Evolutionary conservation across 2,329 filamentous ascomycete genomes (phyloP).

Genomic region (Aspergillus sergii): DNA sequence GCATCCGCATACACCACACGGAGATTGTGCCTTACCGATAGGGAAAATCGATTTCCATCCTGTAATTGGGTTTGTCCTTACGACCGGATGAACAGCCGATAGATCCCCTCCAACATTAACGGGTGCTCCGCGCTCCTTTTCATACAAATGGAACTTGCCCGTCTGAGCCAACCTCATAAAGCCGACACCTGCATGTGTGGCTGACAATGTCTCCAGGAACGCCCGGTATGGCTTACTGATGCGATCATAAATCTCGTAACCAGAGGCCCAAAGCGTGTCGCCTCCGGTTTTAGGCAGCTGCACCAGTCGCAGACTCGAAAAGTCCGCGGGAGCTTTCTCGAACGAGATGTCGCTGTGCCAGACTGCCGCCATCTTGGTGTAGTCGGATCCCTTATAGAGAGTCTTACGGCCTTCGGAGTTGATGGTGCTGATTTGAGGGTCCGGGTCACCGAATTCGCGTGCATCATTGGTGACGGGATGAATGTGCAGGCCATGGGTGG

Average conservation of each 20-base stretch:
- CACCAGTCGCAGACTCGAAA: conserved; percentile 60
- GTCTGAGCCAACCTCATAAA: neutral
- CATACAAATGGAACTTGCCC: neutral
- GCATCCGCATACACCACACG: neutral
- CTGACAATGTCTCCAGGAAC: neutral
- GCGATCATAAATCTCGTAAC: conserved; percentile 68
- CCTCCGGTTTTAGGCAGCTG: conserved; percentile 60
- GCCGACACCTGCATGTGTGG: neutral
- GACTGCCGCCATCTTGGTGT: conserved; percentile 45
- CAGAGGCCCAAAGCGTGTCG: conserved; percentile 68
- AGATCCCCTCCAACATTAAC: conserved; percentile 28
- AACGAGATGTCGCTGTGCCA: conserved; percentile 67
- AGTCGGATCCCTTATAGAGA: conserved; percentile 37
- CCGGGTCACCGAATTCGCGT: conserved; percentile 57
- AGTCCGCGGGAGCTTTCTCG: conserved; percentile 65
- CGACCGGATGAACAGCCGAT: conserved; percentile 56
- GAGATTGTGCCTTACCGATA: conserved; percentile 25
- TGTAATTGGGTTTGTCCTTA: conserved; percentile 65
- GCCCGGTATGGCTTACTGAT: conserved; percentile 57
- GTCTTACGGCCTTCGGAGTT: conserved; percentile 59
- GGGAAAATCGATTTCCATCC: conserved; percentile 63
- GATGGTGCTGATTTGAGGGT: conserved; percentile 66
- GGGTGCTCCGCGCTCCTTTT: neutral
- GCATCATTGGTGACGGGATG: conserved; percentile 59
- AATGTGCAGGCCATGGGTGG: conserved; percentile 61